These are phyloP conservation scores for Daldinia decipiens DNA, from an alignment of 495 filamentous ascomycete species.

Conservation along the genomic window DNA sequence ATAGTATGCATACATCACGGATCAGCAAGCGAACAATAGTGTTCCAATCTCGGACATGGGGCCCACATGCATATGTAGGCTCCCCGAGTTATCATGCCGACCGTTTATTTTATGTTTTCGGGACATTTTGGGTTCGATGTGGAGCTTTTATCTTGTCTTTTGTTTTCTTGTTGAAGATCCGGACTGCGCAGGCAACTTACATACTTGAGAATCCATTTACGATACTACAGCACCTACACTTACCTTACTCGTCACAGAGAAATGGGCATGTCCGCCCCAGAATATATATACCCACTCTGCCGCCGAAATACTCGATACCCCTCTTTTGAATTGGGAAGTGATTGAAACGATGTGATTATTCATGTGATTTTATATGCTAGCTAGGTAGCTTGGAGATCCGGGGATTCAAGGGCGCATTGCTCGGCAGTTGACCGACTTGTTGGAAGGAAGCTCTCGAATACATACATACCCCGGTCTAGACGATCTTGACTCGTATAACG, in stretches of 20 bases:
- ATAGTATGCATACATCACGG: constrained; percentile 20
- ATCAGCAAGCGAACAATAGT: constrained; percentile 19
- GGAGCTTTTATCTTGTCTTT: constrained; percentile 21
- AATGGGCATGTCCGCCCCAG: constrained; percentile 20
- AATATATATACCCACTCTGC: constrained; percentile 37
- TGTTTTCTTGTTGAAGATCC: constrained; percentile 29
- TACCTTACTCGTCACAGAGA: constrained; percentile 11
- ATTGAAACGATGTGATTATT: background rate
- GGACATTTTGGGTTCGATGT: constrained; percentile 25
- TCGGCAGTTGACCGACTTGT: constrained; percentile 5
- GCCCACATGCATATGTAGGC: background rate
- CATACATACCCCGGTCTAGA: background rate
- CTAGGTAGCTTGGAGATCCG: background rate
- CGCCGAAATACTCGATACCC: constrained; percentile 9
- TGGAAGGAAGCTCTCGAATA: background rate
- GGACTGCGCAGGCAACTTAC: constrained; percentile 39
- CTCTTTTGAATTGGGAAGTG: constrained; percentile 2
- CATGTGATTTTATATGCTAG: constrained; percentile 5
- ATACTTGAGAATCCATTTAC: constrained; percentile 23
- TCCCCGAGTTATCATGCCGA: constrained; percentile 18
- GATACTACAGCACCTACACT: constrained; percentile 1
- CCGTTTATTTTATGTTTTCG: constrained; percentile 14
- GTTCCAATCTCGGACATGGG: background rate
- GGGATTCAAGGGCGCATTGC: background rate
- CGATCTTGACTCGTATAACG: constrained; percentile 1